phyloP scores from a whole-genome alignment of 805 yeast species.

The Dipodascopsis tothii region DNA sequence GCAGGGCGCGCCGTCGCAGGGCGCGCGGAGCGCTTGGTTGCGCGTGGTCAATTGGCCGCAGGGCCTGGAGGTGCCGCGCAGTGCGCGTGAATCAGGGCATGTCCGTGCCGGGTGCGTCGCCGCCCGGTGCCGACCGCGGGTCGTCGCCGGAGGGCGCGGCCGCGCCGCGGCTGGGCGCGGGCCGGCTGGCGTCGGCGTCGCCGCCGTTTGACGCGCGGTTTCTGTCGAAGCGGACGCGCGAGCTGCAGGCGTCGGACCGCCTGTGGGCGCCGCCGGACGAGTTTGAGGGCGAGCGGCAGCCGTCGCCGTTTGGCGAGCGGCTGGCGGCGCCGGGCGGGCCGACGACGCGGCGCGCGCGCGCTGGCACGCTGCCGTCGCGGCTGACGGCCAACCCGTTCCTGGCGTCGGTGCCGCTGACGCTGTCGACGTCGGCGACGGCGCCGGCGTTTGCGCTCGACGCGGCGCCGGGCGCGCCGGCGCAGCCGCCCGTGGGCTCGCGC shows the following conservation, averaged over 20 bases:
- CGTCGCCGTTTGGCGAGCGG: neutral
- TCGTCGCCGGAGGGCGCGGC: too few relatives aligned
- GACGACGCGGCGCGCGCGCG: constrained; percentile 51
- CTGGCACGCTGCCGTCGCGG: constrained; percentile 72
- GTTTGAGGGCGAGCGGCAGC: neutral
- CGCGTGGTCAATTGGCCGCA: too few relatives aligned
- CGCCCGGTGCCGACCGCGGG: too few relatives aligned
- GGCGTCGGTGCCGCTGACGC: constrained; percentile 8
- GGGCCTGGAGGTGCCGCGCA: too few relatives aligned
- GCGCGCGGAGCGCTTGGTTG: too few relatives aligned
- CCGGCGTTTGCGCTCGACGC: neutral
- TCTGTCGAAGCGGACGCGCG: constrained; percentile 16
- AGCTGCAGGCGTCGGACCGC: constrained; percentile 8
- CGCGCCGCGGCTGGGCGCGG: too few relatives aligned
- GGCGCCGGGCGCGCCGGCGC: constrained; percentile 1
- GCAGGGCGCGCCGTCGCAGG: too few relatives aligned
- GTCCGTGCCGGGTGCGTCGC: too few relatives aligned
- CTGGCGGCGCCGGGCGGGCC: constrained; percentile 9
- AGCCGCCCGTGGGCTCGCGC: constrained; percentile 6
- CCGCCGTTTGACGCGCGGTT: constrained; percentile 18
- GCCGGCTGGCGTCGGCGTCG: constrained; percentile 7
- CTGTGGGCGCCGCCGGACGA: constrained; percentile 7
- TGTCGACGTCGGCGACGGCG: constrained; percentile 4
- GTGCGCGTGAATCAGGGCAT: too few relatives aligned
- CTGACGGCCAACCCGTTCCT: constrained; percentile 28